These are phyloP conservation scores for Anthostomella pinea DNA, from an alignment of 2,329 filamentous ascomycete species.

Conservation along the genomic window DNA sequence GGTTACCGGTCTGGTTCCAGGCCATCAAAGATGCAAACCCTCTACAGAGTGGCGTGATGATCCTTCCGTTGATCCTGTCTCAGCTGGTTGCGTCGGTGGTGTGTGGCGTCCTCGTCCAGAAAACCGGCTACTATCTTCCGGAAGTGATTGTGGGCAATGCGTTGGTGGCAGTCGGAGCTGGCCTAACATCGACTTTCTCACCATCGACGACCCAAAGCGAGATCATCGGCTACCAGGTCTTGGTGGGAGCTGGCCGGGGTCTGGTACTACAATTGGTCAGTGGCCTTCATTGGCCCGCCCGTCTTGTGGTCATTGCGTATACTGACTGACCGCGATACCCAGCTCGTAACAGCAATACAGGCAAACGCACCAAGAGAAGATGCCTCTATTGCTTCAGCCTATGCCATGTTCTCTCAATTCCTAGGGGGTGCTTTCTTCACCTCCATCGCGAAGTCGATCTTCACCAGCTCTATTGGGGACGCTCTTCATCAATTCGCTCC, in stretches of 20 bases:
- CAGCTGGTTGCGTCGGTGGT: constrained; percentile 35
- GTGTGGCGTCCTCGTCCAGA: constrained; percentile 34
- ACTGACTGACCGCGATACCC: no score
- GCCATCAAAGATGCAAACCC: constrained; percentile 40
- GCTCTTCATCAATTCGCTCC: neutral
- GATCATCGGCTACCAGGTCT: neutral
- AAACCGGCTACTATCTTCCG: constrained; percentile 43
- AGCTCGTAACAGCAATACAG: constrained; percentile 48
- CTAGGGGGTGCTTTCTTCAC: constrained; percentile 58
- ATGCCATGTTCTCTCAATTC: constrained; percentile 57
- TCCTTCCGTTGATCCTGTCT: constrained; percentile 38
- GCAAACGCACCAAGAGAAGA: constrained; percentile 51
- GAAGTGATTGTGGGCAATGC: constrained; percentile 35
- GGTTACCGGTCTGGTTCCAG: constrained; percentile 45
- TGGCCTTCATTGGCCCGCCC: no score
- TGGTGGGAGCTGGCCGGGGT: constrained; percentile 27
- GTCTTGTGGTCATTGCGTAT: no score
- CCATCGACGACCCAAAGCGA: constrained; percentile 30
- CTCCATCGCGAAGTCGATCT: constrained; percentile 53
- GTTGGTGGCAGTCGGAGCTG: constrained; percentile 18
- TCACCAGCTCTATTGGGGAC: constrained; percentile 35
- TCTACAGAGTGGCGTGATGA: constrained; percentile 37
- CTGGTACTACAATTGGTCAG: constrained; percentile 42
- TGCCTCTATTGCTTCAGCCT: constrained; percentile 53
- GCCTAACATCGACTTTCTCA: constrained; percentile 34